Evolutionary conservation across 345 rosid genomes (phyloP), one percentile per base, ranked within the genome.

Genomic region (Euphorbia lathyris): DNA sequence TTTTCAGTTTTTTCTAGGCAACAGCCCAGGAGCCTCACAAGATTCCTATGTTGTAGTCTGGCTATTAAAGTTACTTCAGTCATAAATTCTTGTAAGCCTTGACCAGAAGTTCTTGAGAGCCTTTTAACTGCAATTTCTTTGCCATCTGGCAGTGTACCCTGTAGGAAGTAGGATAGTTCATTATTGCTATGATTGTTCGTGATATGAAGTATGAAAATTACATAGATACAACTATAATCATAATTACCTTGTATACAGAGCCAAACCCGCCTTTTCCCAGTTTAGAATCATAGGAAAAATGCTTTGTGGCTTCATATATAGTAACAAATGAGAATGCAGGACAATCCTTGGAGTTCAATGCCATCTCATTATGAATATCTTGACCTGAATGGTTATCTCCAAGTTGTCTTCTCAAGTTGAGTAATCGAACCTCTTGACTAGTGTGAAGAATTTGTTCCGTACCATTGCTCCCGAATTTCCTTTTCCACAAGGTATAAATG

Each of bases 221-320:
- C 4, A 3, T 34, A 34, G 38, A 34, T 34, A 34, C 38, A 26
- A 30, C 6, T 0, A 16, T 50, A 27, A 19, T 6, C 52, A 29
- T 11, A 7, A 27, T n/a, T 74, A 77, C 84, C 85, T 82, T 81
- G 72, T 77, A 84, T 8, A 81, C 83, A 1, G 85, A 71, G n/a
- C 85, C 85, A 32, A 81, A 84, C 13, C 87, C 84, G 0, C 87
- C 87, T 77, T 81, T 82, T 51, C 83, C 85, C 7, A 84, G 85
- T 64, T 81, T 81, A 58, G 77, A 72, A 52, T 73, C 80, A 17
- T 59, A 22, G 27, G 70, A 58, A 36, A 81, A 80, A 26, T 75
- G 20, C 0, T 69, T n/a, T 10, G 85, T 79, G 10, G 87, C 83
- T 20, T 71, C 47, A 0, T 42, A 17, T n/a, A 75, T n/a, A 0